These are phyloP conservation scores for Crithidia expoeki DNA, from an alignment of 208 protist genomes.

Conservation along the genomic window DNA sequence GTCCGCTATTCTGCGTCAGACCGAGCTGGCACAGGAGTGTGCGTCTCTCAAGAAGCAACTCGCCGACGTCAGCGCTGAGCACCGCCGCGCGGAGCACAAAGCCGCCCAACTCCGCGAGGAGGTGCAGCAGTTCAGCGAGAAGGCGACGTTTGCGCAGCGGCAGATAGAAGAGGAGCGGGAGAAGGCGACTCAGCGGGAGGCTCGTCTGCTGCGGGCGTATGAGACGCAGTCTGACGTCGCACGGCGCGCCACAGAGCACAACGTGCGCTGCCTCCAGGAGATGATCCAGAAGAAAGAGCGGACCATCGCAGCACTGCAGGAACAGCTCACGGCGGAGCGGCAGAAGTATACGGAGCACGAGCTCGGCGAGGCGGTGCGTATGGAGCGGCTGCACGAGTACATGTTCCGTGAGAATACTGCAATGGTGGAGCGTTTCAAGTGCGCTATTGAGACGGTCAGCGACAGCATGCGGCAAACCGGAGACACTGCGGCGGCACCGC, in stretches of 20 bases:
- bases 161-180: constrained; percentile 74
- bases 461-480: constrained; percentile 29
- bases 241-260: constrained; percentile 81
- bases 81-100: constrained; percentile 29
- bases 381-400: constrained; percentile 84
- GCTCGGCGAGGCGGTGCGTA: constrained; percentile 74
- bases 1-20: constrained; percentile 55
- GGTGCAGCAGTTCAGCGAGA: constrained; percentile 42
- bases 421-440: constrained; percentile 84
- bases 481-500: constrained; percentile 1
- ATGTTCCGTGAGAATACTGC: constrained; percentile 85
- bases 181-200: constrained; percentile 60
- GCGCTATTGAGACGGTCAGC: constrained; percentile 67
- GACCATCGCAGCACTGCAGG: constrained; percentile 64
- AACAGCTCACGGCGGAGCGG: constrained; percentile 81
- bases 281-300: constrained; percentile 82
- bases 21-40: constrained; percentile 63
- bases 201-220: constrained; percentile 62
- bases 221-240: constrained; percentile 77
- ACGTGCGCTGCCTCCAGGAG: constrained; percentile 70
- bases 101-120: constrained; percentile 57
- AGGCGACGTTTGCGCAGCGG: constrained; percentile 46
- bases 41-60: constrained; percentile 53
- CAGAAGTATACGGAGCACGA: constrained; percentile 70
- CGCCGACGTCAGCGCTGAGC: constrained; percentile 36